Evolutionary conservation across 23 red algal genomes (phyloP), one percentile per base, ranked within the genome.

Genomic region (Gracilaria domingensis): DNA sequence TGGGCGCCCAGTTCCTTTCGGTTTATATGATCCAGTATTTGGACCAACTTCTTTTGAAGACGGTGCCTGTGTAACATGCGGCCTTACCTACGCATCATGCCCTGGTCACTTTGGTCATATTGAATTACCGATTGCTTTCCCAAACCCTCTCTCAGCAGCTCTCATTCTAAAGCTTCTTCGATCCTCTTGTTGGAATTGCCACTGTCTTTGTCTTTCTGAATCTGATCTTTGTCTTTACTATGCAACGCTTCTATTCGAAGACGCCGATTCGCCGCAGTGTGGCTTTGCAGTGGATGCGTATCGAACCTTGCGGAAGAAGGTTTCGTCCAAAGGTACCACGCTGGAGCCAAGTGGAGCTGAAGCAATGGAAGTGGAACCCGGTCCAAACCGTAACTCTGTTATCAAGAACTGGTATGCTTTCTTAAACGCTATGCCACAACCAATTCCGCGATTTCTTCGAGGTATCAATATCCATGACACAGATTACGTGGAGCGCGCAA

Each of bases 91-190:
- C 59, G 21, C 55, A 29, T 61, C 75, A 17, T 99, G 97, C 67
- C 97, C 97, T n/a, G 97, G 97, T 39, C 97, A 99, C 29, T 96
- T 95, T 73, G 97, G 91, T 57, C 97, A 94, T 71, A 96, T 99
- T 48, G 97, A 96, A 42, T 71, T 99, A 14, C 89, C 94, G 17
- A 54, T 94, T 61, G 94, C 97, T 4, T 61, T 96, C 23, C 73
- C 90, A 24, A 80, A 99, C 60, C 97, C 97, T 38, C 61, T 96
- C 12, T 73, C 96, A 12, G 53, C 84, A 33, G 29, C 42, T n/a
- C 79, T 89, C 67, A 57, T 99, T 39, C 14, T 96, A 48, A 61
- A 86, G 32, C 49, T 96, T 48, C 84, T 99, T 32, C 44, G 79
- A 16, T n/a, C 86, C 17, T 86, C 93, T 17, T 99, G 97, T 67